Conservation (phyloP, 1,284 basidiomycete genomes). For the Cryptococcus sp. region DNA sequence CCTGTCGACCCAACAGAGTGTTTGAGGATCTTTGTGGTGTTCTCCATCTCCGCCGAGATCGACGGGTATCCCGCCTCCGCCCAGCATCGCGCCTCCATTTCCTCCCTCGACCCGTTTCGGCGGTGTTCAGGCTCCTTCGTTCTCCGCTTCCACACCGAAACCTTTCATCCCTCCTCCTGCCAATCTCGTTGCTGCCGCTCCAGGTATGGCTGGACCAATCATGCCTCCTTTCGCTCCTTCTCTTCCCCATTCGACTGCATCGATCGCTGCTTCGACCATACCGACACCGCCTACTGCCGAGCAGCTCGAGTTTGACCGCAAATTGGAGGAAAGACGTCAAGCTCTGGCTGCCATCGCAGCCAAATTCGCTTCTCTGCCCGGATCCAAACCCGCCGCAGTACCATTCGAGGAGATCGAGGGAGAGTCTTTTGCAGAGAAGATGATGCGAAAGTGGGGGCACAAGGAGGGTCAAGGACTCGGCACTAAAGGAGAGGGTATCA, state of each 20-base stretch:
- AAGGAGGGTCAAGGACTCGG: slow-evolving; percentile 87
- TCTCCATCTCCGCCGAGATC: not conserved
- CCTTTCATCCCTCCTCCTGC: slow-evolving; percentile 6
- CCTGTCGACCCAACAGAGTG: slow-evolving; percentile 59
- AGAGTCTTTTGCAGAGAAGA: slow-evolving; percentile 37
- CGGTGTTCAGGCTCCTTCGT: no score
- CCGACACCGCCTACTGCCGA: slow-evolving; percentile 1
- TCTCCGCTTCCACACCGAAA: slow-evolving; percentile 5
- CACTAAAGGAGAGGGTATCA: slow-evolving; percentile 72
- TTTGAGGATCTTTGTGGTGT: slow-evolving; percentile 72
- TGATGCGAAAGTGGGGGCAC: slow-evolving; percentile 75
- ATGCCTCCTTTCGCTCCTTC: not conserved
- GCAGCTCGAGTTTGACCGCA: slow-evolving; percentile 18
- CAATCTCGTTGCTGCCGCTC: slow-evolving; percentile 2
- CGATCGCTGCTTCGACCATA: not conserved
- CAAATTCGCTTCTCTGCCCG: slow-evolving; percentile 25
- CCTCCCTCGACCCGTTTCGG: not conserved
- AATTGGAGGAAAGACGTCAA: slow-evolving; percentile 55
- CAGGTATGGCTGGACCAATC: not conserved
- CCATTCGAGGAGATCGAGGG: slow-evolving; percentile 3
- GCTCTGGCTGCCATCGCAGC: slow-evolving; percentile 72
- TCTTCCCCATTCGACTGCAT: slow-evolving; percentile 6
- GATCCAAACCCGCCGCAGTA: slow-evolving; percentile 9
- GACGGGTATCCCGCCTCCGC: not conserved
- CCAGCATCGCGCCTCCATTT: not conserved